phyloP scores from a whole-genome alignment of 148 eudicot species.

The Amaranthus palmeri region DNA sequence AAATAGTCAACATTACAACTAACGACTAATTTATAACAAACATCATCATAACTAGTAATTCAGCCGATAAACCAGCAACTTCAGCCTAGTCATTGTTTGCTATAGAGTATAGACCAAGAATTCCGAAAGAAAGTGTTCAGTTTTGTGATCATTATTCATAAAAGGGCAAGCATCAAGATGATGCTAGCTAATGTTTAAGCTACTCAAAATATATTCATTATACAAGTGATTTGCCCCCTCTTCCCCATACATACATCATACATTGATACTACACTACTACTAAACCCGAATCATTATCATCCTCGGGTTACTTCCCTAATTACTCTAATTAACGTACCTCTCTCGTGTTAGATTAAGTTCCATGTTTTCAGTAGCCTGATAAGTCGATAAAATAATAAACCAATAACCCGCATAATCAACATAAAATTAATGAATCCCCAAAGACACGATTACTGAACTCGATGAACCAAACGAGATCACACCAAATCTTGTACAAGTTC shows the following conservation, averaged over 20 bases:
- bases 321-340: conserved; percentile 16
- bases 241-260: conserved; percentile 27
- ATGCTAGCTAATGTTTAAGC: conserved; percentile 23
- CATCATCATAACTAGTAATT: too few relatives aligned
- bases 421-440: conserved; percentile 2
- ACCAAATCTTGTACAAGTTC: conserved; percentile 55
- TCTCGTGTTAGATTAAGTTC: conserved; percentile 20
- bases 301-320: conserved; percentile 16
- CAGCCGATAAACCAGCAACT: neutral
- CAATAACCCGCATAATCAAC: conserved; percentile 11
- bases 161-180: conserved; percentile 22
- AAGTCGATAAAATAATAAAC: conserved; percentile 21
- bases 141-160: conserved; percentile 17
- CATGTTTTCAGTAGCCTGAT: conserved; percentile 9
- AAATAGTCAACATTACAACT: too few relatives aligned
- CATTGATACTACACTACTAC: conserved; percentile 20
- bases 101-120: too few relatives aligned
- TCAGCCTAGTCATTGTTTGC: neutral
- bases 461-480: neutral
- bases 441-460: neutral
- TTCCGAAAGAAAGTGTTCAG: neutral
- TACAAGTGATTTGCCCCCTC: conserved; percentile 12
- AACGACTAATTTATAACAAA: too few relatives aligned
- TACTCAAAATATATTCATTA: conserved; percentile 19
- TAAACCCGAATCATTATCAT: conserved; percentile 20